Evolutionary conservation across 495 filamentous ascomycete species (phyloP).

Genomic region (Aspergillus sclerotioniger): DNA sequence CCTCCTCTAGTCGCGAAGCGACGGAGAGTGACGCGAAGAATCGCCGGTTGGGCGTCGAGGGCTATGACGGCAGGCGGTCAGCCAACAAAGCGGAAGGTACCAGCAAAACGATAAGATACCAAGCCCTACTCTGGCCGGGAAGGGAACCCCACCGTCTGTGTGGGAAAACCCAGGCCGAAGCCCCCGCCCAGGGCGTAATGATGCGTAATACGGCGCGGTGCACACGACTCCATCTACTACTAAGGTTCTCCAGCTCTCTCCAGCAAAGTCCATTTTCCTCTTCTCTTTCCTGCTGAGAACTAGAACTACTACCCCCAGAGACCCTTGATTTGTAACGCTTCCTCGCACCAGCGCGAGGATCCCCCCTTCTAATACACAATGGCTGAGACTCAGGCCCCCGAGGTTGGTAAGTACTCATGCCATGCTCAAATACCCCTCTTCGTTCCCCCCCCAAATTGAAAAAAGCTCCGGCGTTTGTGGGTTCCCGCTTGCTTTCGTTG

Average conservation of each 20-base stretch:
- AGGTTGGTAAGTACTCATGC: conserved; percentile 44
- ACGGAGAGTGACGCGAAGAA: not conserved
- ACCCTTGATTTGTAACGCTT: conserved; percentile 17
- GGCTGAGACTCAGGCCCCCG: conserved; percentile 40
- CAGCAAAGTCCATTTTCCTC: conserved; percentile 20
- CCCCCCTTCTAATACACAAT: conserved; percentile 33
- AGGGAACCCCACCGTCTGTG: not conserved
- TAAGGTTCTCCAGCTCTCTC: conserved; percentile 28
- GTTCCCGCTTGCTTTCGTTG: conserved; percentile 27
- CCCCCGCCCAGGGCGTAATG: conserved; percentile 6
- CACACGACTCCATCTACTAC: conserved; percentile 28
- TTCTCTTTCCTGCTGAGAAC: conserved; percentile 22
- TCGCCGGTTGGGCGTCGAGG: not conserved
- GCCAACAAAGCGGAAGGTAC: not conserved
- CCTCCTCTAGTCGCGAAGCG: not conserved
- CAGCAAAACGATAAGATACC: not conserved
- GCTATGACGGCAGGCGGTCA: conserved; percentile 6
- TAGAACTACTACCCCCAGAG: conserved; percentile 12
- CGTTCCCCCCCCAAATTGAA: conserved; percentile 17
- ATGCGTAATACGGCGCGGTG: conserved; percentile 7
- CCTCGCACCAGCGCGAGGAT: conserved; percentile 27
- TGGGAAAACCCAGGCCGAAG: conserved; percentile 1
- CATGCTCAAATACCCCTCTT: conserved; percentile 15
- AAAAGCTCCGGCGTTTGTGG: conserved; percentile 47
- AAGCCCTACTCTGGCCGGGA: conserved; percentile 1